A percentile compares a stretch with the other conserved stretches of the same genome.
Evolutionary conservation across 495 filamentous ascomycete genomes (phyloP).

Genomic region (Penicillium turbatum): DNA sequence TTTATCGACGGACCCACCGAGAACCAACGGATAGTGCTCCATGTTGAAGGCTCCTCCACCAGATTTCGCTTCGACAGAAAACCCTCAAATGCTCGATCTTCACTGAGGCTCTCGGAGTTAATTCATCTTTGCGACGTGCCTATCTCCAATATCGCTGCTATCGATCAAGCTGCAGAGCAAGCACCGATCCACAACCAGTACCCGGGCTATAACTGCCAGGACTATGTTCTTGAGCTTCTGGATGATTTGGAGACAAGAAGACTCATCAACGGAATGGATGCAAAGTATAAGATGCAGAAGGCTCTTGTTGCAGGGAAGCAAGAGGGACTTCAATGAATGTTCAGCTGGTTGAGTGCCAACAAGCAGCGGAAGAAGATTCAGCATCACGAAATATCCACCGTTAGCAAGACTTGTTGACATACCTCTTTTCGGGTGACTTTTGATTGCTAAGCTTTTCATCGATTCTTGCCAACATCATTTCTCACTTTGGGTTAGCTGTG

Average conservation of each 20-base stretch:
- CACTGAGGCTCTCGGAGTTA: neutral
- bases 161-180: neutral
- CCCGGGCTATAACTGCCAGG: slow-evolving; percentile 11
- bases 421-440: too few relatives aligned
- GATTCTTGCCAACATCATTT: too few relatives aligned
- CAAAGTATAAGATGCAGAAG: neutral
- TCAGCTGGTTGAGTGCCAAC: too few relatives aligned
- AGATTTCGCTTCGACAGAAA: neutral
- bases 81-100: neutral
- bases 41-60: neutral
- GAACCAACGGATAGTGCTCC: neutral
- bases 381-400: too few relatives aligned
- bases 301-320: neutral
- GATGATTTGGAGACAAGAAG: neutral
- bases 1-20: neutral
- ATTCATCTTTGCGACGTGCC: neutral
- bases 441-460: too few relatives aligned
- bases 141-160: neutral
- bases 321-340: neutral
- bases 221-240: slow-evolving; percentile 13
- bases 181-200: slow-evolving; percentile 7
- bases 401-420: too few relatives aligned
- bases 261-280: neutral
- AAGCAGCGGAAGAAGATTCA: too few relatives aligned
- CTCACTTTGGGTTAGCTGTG: too few relatives aligned